A percentile compares a stretch with the other conserved stretches of the same genome.
These are phyloP conservation scores for Nicotiana attenuata DNA, from an alignment of 257 asterid genomes.

Conservation along the genomic window DNA sequence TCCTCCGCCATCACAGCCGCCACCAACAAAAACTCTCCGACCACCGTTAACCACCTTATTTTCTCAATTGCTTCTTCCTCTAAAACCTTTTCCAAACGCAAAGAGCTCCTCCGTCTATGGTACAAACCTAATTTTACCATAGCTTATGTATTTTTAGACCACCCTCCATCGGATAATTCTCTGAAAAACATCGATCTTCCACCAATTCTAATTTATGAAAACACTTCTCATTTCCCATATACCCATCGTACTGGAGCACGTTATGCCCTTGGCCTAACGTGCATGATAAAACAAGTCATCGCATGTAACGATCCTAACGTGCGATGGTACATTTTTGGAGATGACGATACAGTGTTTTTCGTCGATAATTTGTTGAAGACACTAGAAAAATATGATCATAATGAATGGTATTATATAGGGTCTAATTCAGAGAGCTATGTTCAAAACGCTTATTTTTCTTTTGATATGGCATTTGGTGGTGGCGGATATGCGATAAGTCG, in stretches of 20 bases:
- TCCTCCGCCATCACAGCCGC: neutral
- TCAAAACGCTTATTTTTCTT: constrained; percentile 57
- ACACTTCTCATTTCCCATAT: neutral
- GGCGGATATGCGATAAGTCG: constrained; percentile 75
- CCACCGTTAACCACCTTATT: constrained; percentile 7
- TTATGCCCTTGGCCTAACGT: constrained; percentile 6
- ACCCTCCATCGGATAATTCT: neutral
- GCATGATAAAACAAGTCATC: constrained; percentile 8
- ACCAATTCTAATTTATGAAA: neutral
- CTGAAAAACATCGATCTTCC: neutral
- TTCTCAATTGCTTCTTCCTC: constrained; percentile 17
- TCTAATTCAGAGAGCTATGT: constrained; percentile 62
- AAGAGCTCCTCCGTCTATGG: constrained; percentile 4
- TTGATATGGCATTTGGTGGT: constrained; percentile 80
- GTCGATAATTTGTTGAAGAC: constrained; percentile 46
- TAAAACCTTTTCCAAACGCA: constrained; percentile 5
- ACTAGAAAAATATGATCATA: constrained; percentile 53
- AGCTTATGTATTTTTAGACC: neutral
- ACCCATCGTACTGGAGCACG: neutral
- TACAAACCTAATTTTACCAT: neutral
- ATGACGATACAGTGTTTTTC: constrained; percentile 66
- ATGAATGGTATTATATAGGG: constrained; percentile 58
- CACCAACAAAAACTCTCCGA: neutral
- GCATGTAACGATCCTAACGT: constrained; percentile 25
- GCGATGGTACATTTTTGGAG: constrained; percentile 71